Conservation (phyloP, 768 basidiomycete genomes). For the Termitomyces sp. region DNA sequence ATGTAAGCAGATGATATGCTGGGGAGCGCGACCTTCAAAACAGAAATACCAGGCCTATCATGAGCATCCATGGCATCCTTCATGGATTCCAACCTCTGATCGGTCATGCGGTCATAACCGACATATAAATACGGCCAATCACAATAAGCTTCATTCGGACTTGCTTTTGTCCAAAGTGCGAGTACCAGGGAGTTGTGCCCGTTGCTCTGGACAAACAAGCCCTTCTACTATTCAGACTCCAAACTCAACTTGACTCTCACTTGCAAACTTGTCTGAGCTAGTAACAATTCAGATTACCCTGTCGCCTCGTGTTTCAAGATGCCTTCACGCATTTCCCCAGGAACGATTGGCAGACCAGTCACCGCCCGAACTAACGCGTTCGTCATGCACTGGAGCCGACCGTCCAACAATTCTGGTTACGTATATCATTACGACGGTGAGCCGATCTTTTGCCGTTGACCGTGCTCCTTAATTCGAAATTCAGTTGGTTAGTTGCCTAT, state of each 20-base stretch:
- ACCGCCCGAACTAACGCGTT: conserved; percentile 18
- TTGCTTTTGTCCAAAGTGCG: conserved; percentile 8
- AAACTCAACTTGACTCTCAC: neutral
- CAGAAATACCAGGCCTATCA: too few species aligned
- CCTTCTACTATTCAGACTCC: neutral
- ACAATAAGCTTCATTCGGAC: neutral
- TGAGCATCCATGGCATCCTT: too few species aligned
- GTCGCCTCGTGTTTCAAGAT: neutral
- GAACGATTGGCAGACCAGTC: conserved; percentile 8
- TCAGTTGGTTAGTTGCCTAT: conserved; percentile 4
- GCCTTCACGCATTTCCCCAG: conserved; percentile 4
- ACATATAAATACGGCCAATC: neutral
- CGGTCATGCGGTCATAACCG: neutral
- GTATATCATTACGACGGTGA: conserved; percentile 23
- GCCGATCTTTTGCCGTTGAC: neutral
- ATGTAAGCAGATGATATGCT: too few species aligned
- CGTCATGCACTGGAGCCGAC: conserved; percentile 14
- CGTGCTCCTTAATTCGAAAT: neutral
- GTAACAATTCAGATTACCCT: neutral
- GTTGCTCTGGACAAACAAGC: conserved; percentile 7
- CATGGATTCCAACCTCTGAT: too few species aligned
- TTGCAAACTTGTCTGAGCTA: neutral
- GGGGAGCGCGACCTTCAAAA: too few species aligned
- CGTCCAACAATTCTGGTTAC: conserved; percentile 1
- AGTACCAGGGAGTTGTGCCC: neutral